Conservation (phyloP, 2,329 filamentous ascomycete genomes). For the Tricladium varicosporioides region DNA sequence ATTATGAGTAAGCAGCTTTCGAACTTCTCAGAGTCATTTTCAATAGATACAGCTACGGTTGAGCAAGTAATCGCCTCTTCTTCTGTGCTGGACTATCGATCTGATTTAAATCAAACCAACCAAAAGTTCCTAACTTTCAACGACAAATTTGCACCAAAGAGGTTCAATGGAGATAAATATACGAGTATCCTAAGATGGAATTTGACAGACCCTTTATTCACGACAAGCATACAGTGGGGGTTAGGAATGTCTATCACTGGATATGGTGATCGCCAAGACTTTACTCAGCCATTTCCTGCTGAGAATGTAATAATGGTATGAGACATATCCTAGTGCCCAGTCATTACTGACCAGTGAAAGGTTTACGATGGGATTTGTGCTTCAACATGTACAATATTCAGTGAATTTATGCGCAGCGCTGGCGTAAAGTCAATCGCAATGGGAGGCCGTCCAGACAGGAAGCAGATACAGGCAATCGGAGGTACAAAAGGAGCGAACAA, state of each 20-base stretch:
- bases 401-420: constrained; percentile 49
- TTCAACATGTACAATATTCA: constrained; percentile 59
- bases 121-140: constrained; percentile 20
- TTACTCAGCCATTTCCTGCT: constrained; percentile 37
- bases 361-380: constrained; percentile 53
- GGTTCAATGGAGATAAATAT: constrained; percentile 18
- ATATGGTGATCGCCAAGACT: constrained; percentile 30
- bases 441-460: constrained; percentile 54
- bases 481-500: constrained; percentile 56
- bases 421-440: constrained; percentile 55
- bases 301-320: constrained; percentile 44
- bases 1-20: constrained; percentile 21
- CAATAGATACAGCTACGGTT: constrained; percentile 16
- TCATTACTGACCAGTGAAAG: not conserved
- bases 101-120: constrained; percentile 23
- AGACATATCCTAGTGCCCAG: constrained; percentile 4
- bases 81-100: constrained; percentile 22
- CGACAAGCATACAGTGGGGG: constrained; percentile 21
- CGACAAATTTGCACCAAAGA: constrained; percentile 22
- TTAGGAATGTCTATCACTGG: constrained; percentile 33
- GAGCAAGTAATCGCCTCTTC: constrained; percentile 17
- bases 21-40: constrained; percentile 15
- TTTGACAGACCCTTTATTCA: constrained; percentile 23
- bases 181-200: constrained; percentile 25
- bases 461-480: constrained; percentile 61